A percentile compares a stretch with the other conserved stretches of the same genome.
Evolutionary conservation across 768 basidiomycete genomes (phyloP).

Genomic region (Paxillus involutus): DNA sequence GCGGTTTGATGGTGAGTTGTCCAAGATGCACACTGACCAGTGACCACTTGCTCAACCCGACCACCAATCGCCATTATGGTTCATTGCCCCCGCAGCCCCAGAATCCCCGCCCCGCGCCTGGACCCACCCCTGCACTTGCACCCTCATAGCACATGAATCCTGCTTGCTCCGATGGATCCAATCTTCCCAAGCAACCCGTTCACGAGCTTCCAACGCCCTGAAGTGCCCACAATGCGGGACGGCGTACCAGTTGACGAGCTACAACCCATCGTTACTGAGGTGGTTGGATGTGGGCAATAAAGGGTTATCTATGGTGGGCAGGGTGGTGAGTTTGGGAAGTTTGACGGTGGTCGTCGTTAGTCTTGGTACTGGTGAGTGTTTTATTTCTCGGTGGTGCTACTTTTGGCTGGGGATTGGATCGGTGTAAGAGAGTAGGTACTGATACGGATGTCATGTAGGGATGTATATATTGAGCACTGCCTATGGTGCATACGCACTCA

Average conservation of each 20-base stretch:
- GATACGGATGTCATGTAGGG: conserved; percentile 30
- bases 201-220: conserved; percentile 58
- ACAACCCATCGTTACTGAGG: conserved; percentile 52
- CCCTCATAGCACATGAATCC: conserved; percentile 75
- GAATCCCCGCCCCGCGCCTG: conserved; percentile 55
- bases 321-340: conserved; percentile 50
- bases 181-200: conserved; percentile 58
- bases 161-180: conserved; percentile 83
- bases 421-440: neutral
- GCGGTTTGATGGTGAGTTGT: conserved; percentile 38
- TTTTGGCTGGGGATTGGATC: neutral
- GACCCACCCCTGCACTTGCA: conserved; percentile 82
- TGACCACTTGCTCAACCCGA: neutral
- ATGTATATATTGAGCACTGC: conserved; percentile 52
- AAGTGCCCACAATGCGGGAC: conserved; percentile 81
- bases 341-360: conserved; percentile 51
- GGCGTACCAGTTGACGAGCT: conserved; percentile 64
- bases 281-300: conserved; percentile 53
- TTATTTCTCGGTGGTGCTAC: neutral
- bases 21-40: neutral
- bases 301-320: conserved; percentile 48
- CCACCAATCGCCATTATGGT: neutral
- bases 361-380: conserved; percentile 58
- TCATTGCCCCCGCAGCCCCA: conserved; percentile 31
- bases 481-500: conserved; percentile 73